Conservation (phyloP, 192 early-diverging fungal genomes). For the Allomyces macrogynus region DNA sequence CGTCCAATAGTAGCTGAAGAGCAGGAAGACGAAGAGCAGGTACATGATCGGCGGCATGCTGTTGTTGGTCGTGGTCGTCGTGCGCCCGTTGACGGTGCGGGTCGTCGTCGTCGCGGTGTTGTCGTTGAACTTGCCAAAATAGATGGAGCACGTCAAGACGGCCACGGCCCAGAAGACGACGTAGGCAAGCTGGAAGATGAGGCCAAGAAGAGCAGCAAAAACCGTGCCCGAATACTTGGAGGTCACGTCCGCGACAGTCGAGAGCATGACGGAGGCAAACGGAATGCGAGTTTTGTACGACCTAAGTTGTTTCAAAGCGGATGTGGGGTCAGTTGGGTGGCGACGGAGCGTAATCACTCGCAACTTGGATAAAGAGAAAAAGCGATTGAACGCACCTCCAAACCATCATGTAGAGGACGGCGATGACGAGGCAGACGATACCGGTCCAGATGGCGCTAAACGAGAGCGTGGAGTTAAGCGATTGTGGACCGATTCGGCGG, state of each 20-base stretch:
- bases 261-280: conserved; percentile 28
- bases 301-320: too few relatives aligned
- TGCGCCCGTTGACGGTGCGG: conserved; percentile 5
- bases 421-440: too few relatives aligned
- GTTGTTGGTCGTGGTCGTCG: too few relatives aligned
- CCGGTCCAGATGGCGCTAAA: too few relatives aligned
- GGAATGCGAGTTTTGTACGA: conserved; percentile 8
- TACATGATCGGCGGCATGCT: neutral
- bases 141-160: conserved; percentile 31
- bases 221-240: conserved; percentile 62
- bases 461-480: too few relatives aligned
- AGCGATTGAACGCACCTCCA: too few relatives aligned
- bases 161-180: conserved; percentile 50
- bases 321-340: too few relatives aligned
- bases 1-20: neutral
- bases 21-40: neutral
- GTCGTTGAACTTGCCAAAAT: conserved; percentile 12
- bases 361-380: too few relatives aligned
- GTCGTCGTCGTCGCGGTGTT: conserved; percentile 4
- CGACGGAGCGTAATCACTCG: too few relatives aligned
- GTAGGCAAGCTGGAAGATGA: conserved; percentile 45
- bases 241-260: conserved; percentile 59
- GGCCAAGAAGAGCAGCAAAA: conserved; percentile 42
- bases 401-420: too few relatives aligned
- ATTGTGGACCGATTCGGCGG: too few relatives aligned